phyloP scores from a whole-genome alignment of 2,329 filamentous ascomycete species.

The Aspergillus eucalypticola region DNA sequence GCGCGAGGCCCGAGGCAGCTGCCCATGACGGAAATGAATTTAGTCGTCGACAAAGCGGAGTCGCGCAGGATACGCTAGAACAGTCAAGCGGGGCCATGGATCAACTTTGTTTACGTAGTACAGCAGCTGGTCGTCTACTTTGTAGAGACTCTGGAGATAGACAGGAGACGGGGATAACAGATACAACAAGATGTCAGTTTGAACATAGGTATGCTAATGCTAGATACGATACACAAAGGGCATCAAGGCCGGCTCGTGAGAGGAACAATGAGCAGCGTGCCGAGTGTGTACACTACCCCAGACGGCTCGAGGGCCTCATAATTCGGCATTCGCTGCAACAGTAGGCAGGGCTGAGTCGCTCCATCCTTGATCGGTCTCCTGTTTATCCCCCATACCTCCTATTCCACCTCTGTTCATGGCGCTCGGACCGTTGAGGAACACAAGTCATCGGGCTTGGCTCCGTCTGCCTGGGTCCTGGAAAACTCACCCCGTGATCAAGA shows the following conservation, averaged over 20 bases:
- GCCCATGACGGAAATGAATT: neutral
- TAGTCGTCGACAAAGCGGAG: slow-evolving; percentile 1
- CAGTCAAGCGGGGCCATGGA: slow-evolving; percentile 5
- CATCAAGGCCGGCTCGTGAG: slow-evolving; percentile 8
- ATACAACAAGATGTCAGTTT: slow-evolving; percentile 15
- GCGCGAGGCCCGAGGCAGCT: slow-evolving; percentile 1
- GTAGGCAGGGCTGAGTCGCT: neutral
- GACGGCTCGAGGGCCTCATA: neutral
- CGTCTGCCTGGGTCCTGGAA: slow-evolving; percentile 1
- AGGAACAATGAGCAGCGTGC: slow-evolving; percentile 7
- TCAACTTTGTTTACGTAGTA: neutral
- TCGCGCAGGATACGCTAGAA: neutral
- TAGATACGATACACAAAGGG: slow-evolving; percentile 20
- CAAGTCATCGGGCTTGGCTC: neutral
- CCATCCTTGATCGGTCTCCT: neutral
- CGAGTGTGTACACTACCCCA: slow-evolving; percentile 5
- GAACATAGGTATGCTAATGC: slow-evolving; percentile 19
- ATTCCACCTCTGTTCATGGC: slow-evolving; percentile 2
- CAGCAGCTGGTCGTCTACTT: neutral
- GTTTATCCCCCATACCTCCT: neutral
- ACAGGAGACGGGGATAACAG: neutral
- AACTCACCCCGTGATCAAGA: slow-evolving; percentile 10
- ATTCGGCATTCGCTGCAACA: neutral
- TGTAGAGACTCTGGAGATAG: too few species aligned
- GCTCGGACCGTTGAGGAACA: slow-evolving; percentile 4